Evolutionary conservation across 208 protist genomes (phyloP), one percentile per base, ranked within the genome.

Genomic region (Jaenimonas drosophilae): DNA sequence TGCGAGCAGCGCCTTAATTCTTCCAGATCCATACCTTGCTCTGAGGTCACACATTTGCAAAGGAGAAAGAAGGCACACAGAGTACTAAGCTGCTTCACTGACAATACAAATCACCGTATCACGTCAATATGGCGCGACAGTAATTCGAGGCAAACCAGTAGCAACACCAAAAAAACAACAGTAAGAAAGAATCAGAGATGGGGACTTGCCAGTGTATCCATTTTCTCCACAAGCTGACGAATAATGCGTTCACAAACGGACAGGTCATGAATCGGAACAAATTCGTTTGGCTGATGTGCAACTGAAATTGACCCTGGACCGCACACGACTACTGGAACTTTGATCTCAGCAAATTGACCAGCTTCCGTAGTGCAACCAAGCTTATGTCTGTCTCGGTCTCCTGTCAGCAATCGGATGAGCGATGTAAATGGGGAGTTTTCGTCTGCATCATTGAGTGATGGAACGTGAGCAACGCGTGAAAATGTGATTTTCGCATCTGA

Each of bases 211-310:
- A 17, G 19, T 3, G 43, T 50, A 27, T 77, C 54, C 37, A 70
- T 72, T 42, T 55, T 62, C 31, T 50, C 42, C 25, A 65, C 46
- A 32, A 67, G 47, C 9, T 37, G 49, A 9, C 62, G 46, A n/a
- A 76, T 39, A 0, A 76, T 48, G 17, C 41, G 55, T 27, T 50
- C 44, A 40, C 64, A 76, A 24, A 40, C 66, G 28, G 63, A 49
- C 11, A 81, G 60, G 17, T 87, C 52, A 29, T 68, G 54, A 23
- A 59, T 41, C 0, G 62, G 48, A 9, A 77, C 63, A 50, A 79
- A 82, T 43, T 87, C 66, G 41, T 82, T 76, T 0, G 70, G 48
- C 39, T 74, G 48, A 29, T 79, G 70, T 19, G 70, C 72, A 16
- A 77, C 60, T 23, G 50, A 42, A 36, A 78, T 66, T 44, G 56